Evolutionary conservation across 2,329 filamentous ascomycete species (phyloP), one percentile per base, ranked within the genome.

Genomic region (Ceratocystis ficicola): DNA sequence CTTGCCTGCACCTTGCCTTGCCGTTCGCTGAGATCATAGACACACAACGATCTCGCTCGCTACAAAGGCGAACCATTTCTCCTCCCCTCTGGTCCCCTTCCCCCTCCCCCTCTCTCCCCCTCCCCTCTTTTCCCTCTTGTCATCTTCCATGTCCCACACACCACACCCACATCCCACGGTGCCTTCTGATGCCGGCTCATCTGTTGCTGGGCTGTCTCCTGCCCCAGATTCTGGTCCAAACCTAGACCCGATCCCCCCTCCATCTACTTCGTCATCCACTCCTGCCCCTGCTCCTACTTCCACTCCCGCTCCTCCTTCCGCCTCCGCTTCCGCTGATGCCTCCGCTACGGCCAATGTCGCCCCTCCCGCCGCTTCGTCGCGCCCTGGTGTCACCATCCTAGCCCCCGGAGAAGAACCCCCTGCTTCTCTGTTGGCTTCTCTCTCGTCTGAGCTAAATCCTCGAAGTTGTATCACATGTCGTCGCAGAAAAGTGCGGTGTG

Each of bases 401-500:
- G 61, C 60, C 36, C 68, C 68, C 44, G 68, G 68, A 30, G 66
- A 67, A 62, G 63, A 62, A 46, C 65, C 63, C 25, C 67, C 65
- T 52, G 62, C 67, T 41, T 64, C 59, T 22, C 63, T 65, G 7
- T 25, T 66, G 46, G 67, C 60, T 61, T 41, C 63, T 44, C 63
- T 59, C 44, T 62, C 63, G 61, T 57, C 75, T 5, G 74, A 73
- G 46, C 67, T 80, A 60, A 80, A 80, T 68, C 79, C 79, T 36
- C 75, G 79, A 68, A 80, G 78, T 68, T 80, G 79, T 69, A 78
- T 81, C 20, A 80, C 78, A 48, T 81, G 79, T 68, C 75, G 79
- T 10, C 77, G 79, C 57, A 77, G 85, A 68, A 87, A 89, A 74
- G 88, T 91, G 65, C 86, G 87, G 71, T 91, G 88, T 78, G 86